Percentiles rank a stretch among this genome's conserved stretches.
Evolutionary conservation across 75 land plant genomes (phyloP).

Genomic region (Isoetes taiwanensis): DNA sequence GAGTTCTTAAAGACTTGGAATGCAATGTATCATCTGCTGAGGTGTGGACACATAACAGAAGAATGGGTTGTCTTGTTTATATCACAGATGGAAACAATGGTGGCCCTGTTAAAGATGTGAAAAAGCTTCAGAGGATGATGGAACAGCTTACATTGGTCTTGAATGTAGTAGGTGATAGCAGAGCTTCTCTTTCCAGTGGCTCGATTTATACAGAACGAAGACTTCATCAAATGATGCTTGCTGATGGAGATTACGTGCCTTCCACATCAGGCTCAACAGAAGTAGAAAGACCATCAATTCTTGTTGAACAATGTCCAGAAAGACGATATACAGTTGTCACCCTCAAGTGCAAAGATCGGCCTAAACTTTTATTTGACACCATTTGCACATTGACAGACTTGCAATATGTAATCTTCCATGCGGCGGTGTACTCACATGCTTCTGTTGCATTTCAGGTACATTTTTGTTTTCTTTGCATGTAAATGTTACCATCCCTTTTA

Average conservation of each 20-base stretch:
- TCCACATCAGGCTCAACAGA: too few relatives aligned
- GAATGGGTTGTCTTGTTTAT: slow-evolving; percentile 76
- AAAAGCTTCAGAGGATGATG: slow-evolving; percentile 38
- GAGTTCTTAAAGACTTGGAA: slow-evolving; percentile 55
- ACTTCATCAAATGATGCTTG: slow-evolving; percentile 91
- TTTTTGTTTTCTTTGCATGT: too few relatives aligned
- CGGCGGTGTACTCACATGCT: slow-evolving; percentile 46
- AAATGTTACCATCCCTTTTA: too few relatives aligned
- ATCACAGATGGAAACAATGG: slow-evolving; percentile 54
- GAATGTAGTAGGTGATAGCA: slow-evolving; percentile 38
- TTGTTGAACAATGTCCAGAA: slow-evolving; percentile 49
- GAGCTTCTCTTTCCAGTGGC: slow-evolving; percentile 39
- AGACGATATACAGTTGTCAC: slow-evolving; percentile 71
- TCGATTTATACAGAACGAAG: slow-evolving; percentile 67
- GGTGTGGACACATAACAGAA: slow-evolving; percentile 85
- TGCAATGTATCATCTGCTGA: slow-evolving; percentile 71
- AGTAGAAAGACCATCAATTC: slow-evolving; percentile 31
- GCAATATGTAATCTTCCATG: slow-evolving; percentile 89
- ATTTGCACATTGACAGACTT: slow-evolving; percentile 93
- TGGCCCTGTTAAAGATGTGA: slow-evolving; percentile 47
- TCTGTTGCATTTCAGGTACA: slow-evolving; percentile 70
- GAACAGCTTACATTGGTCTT: slow-evolving; percentile 51
- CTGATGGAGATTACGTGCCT: slow-evolving; percentile 7
- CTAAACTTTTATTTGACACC: slow-evolving; percentile 84
- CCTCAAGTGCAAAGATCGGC: slow-evolving; percentile 58